phyloP scores from a whole-genome alignment of 75 land plant species.

The Pinus albicaulis region DNA sequence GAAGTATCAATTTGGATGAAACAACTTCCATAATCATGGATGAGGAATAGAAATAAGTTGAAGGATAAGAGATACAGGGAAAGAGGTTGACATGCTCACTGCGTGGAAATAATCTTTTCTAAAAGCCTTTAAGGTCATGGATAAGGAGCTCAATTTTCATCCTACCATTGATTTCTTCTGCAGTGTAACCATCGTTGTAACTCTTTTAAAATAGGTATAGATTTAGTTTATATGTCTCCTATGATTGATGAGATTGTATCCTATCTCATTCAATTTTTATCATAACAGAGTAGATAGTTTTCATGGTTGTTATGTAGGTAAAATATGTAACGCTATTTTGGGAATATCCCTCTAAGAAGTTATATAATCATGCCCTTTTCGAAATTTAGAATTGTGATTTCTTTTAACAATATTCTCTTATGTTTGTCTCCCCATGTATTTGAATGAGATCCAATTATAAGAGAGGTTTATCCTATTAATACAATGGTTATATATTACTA shows the following conservation, averaged over 20 bases:
- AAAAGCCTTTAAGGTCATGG: constrained; percentile 55
- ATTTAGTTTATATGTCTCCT: no score
- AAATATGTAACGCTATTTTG: no score
- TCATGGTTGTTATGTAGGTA: background rate
- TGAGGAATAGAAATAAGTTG: constrained; percentile 18
- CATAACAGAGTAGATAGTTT: no score
- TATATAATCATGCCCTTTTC: no score
- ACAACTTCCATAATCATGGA: constrained; percentile 2
- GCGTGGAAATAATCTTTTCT: constrained; percentile 46
- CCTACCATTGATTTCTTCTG: constrained; percentile 65
- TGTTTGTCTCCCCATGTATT: no score
- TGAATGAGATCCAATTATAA: no score
- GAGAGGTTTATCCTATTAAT: no score
- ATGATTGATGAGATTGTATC: no score
- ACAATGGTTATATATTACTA: no score
- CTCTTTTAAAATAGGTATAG: constrained; percentile 61
- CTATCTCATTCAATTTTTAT: background rate
- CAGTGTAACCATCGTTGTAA: constrained; percentile 74
- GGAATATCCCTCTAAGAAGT: no score
- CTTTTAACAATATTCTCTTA: no score
- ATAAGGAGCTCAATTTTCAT: constrained; percentile 49
- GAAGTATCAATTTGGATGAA: constrained; percentile 13
- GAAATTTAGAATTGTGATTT: no score
- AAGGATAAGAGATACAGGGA: constrained; percentile 10
- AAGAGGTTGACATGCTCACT: constrained; percentile 16